Base-by-base conservation (phyloP, 2,329 filamentous ascomycete species). In the Trichoderma lentiforme region DNA sequence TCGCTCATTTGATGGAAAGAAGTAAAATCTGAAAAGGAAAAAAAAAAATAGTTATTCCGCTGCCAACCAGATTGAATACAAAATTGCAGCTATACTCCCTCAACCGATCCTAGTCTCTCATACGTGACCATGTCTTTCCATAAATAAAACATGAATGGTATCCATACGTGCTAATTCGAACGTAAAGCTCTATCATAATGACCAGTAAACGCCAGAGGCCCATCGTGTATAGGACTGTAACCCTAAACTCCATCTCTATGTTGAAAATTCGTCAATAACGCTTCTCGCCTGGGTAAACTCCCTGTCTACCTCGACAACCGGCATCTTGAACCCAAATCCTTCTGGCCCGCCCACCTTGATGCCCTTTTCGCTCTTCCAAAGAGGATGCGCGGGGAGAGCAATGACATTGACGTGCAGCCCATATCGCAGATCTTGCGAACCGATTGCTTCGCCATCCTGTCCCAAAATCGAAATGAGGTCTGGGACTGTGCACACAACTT, bases 351-450 rank as follows among this genome's bases (percentile, higher is more conserved):
- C 81, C 1, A 81, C 75, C 26, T 78, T 77, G 69, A 82, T 77
- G 0, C 78, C 82, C 65, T 76, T 75, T 3, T 79, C 78, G 1
- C 79, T 82, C 75, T 79, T 86, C 86, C 86, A 88, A 12, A 86
- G 74, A 0, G 85, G 84, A 71, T 86, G 84, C 1, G 84, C 83
- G 3, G 85, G 80, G 36, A 88, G 78, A 0, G 81, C 86, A 72
- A 88, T 84, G 0, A 88, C 86, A 36, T 78, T 84, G 0, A 88
- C 86, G 4, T 82, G 79, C 3, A 88, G 74, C 0, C 86, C 86
- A 69, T 87, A 88, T 11, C 86, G 81, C 34, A 86, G 77, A 28
- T 87, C 85, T 15, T 84, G 83, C 0, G 85, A 84, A 0, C 85
- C 85, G 5, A 87, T 80, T 0, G 85, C 85, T 63, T 85, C 84